These are phyloP conservation scores for Rhynchospora pubera DNA, from an alignment of 176 grass and related monocot species.

Conservation along the genomic window DNA sequence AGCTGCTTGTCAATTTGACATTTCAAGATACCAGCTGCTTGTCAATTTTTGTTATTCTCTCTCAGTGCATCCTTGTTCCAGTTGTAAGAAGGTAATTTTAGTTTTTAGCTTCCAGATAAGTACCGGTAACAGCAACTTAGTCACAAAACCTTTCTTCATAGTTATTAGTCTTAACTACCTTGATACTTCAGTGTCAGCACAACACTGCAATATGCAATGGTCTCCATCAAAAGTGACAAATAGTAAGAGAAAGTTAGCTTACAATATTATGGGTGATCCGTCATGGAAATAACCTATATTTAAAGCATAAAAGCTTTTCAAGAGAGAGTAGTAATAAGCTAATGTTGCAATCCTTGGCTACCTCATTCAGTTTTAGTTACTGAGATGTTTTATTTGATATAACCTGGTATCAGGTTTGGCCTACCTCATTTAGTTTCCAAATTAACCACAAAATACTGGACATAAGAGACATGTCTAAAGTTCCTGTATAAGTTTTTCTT, in stretches of 20 bases:
- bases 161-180: background rate
- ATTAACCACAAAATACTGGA: background rate
- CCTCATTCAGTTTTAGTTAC: background rate
- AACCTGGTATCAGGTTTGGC: background rate
- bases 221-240: too few relatives aligned
- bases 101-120: background rate
- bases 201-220: background rate
- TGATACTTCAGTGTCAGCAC: background rate
- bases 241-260: background rate
- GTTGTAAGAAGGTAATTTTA: constrained; percentile 9
- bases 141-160: background rate
- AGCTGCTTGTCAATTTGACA: constrained; percentile 42
- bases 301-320: background rate
- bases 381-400: background rate
- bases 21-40: too few relatives aligned
- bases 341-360: background rate
- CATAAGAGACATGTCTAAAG: background rate
- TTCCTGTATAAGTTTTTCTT: background rate
- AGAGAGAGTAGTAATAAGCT: background rate
- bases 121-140: background rate
- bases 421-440: constrained; percentile 1
- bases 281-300: background rate
- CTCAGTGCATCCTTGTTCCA: constrained; percentile 60
- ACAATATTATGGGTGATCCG: background rate
- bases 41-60: constrained; percentile 69